A percentile compares a stretch with the other conserved stretches of the same genome.
Evolutionary conservation across 192 early-diverging fungal genomes (phyloP).

Genomic region (Coemansia sp.): DNA sequence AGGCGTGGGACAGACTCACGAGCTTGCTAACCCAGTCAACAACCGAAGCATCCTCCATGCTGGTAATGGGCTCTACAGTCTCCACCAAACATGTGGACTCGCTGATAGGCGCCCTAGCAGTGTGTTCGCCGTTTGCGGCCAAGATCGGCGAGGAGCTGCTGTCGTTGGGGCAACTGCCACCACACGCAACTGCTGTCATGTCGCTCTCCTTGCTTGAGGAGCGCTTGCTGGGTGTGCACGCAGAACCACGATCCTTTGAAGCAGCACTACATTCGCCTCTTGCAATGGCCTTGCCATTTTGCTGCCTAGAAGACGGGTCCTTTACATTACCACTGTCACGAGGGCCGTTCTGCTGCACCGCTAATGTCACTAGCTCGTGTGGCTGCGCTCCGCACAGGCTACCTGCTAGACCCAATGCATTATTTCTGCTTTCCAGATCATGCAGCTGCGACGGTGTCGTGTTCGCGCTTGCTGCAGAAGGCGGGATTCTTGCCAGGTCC

Average conservation of each 20-base stretch:
- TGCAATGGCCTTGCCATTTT: background rate
- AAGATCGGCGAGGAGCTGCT: slow-evolving; percentile 1
- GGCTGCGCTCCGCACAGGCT: background rate
- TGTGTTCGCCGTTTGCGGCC: background rate
- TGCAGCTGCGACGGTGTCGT: background rate
- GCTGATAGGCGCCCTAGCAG: background rate
- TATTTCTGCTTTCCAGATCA: background rate
- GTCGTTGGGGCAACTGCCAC: slow-evolving; percentile 2
- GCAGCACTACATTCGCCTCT: background rate
- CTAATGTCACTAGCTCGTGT: background rate
- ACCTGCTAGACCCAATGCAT: background rate
- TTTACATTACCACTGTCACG: background rate
- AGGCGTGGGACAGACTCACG: slow-evolving; percentile 6
- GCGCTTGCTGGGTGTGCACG: slow-evolving; percentile 17
- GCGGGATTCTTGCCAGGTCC: background rate
- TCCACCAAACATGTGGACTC: background rate
- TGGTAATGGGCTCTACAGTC: background rate
- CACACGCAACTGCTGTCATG: slow-evolving; percentile 4
- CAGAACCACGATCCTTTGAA: slow-evolving; percentile 5
- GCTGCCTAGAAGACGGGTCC: background rate
- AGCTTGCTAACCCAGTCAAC: slow-evolving; percentile 27
- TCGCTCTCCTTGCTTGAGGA: slow-evolving; percentile 27
- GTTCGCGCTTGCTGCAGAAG: background rate
- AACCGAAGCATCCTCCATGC: slow-evolving; percentile 5
- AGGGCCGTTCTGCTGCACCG: background rate